Evolutionary conservation across 345 rosid species (phyloP).

Genomic region (Populus deltoides): DNA sequence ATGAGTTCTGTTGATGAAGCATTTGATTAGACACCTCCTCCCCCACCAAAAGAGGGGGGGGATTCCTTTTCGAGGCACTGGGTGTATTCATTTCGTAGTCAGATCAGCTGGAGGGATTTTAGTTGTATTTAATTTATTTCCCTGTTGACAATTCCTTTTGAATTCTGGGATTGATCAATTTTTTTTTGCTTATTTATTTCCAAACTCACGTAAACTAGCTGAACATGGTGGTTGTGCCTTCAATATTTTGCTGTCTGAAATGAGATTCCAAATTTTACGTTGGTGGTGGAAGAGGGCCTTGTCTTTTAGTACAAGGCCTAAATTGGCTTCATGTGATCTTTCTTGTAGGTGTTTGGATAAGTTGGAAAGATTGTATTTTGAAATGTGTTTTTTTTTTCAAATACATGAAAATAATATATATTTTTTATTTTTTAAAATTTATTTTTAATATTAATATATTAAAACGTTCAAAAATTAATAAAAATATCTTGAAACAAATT

Average conservation of each 20-base stretch:
- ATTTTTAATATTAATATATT: no score
- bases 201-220: background rate
- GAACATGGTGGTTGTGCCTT: background rate
- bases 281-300: background rate
- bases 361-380: no score
- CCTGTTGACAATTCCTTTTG: background rate
- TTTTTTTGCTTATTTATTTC: background rate
- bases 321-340: no score
- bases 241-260: background rate
- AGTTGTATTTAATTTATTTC: background rate
- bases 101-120: background rate
- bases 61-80: background rate
- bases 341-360: no score
- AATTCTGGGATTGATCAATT: background rate
- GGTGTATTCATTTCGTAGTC: conserved; percentile 5
- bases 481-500: no score
- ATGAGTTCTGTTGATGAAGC: conserved; percentile 21
- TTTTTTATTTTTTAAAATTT: no score
- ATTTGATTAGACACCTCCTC: background rate
- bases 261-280: background rate
- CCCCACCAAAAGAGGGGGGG: background rate
- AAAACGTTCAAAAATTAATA: no score
- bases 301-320: no score
- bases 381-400: no score
- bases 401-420: no score